Evolutionary conservation across 441 rosid species (phyloP), one percentile per base, ranked within the genome.

Genomic region (Arabidopsis hybrid): DNA sequence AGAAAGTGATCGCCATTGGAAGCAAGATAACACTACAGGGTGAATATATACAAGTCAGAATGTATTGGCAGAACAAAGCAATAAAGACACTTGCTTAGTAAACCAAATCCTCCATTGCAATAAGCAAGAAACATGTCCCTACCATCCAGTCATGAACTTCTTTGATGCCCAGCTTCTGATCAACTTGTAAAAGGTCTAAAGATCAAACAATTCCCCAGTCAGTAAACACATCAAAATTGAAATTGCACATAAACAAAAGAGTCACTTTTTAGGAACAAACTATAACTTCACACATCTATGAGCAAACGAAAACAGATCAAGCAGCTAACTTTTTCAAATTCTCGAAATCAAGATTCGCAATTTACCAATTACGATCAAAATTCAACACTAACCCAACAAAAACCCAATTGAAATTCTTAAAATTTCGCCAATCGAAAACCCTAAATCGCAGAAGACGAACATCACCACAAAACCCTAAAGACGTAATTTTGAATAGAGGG

Each of bases 141-240:
- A 93, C 99, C 97, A 93, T 86, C 99, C 98, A 34, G 97, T 93
- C 96, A 96, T 89, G 84, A 96, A 93, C 87, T 95, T 95, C 75
- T 95, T 95, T 3, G 97, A 93, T 59, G 98, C 94, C 98, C 99
- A 95, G 86, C 98, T 95, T 81, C 93, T 79, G 64, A 90, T 69
- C 69, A 95, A 88, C 80, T 89, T 93, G 89, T 80, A 86, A 82
- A 91, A 91, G 1, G 98, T 93, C 99, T 95, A 78, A 78, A 86
- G 4, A 0, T 13, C 2, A 29, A 58, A 47, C 14, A 80, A 40
- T 42, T 70, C 17, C 18, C 67, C n/a, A 35, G 68, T 71, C 29
- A 72, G 46, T 11, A 58, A 57, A 65, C 14, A n/a, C 1, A 72
- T 18, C 47, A 17, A 43, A 4, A 58, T 13, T 10, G 10, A 14